Evolutionary conservation across 805 yeast species (phyloP).

Genomic region (Ogataea pini): DNA sequence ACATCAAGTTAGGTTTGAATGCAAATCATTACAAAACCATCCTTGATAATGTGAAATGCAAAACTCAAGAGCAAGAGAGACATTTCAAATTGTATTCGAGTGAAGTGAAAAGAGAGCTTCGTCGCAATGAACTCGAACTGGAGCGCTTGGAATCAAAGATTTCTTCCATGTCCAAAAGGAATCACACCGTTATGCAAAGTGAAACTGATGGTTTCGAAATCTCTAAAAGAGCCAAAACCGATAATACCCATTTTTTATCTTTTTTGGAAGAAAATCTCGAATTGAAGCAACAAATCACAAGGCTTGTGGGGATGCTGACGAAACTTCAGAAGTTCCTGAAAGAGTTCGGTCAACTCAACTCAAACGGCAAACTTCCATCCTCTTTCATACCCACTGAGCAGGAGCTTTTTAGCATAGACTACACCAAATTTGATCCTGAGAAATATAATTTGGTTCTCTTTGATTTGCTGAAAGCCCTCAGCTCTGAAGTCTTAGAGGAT

Average conservation of each 20-base stretch:
- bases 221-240: slow-evolving; percentile 10
- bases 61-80: slow-evolving; percentile 22
- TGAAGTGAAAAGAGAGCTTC: slow-evolving; percentile 25
- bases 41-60: slow-evolving; percentile 16
- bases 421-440: slow-evolving; percentile 12
- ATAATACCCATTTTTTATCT: slow-evolving; percentile 13
- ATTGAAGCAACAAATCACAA: slow-evolving; percentile 14
- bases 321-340: slow-evolving; percentile 17
- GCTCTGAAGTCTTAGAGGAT: slow-evolving; percentile 25
- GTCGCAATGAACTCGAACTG: slow-evolving; percentile 21
- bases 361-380: slow-evolving; percentile 11
- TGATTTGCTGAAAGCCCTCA: slow-evolving; percentile 21
- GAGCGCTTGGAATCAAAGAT: slow-evolving; percentile 18
- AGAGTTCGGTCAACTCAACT: slow-evolving; percentile 13
- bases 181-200: not conserved
- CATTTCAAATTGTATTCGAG: slow-evolving; percentile 19
- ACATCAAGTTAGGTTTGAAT: slow-evolving; percentile 18
- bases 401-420: slow-evolving; percentile 21
- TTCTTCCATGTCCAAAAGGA: slow-evolving; percentile 10
- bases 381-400: slow-evolving; percentile 21
- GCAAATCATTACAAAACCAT: slow-evolving; percentile 16
- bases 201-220: not conserved
- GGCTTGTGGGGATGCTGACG: slow-evolving; percentile 13
- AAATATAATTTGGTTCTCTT: slow-evolving; percentile 21
- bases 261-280: slow-evolving; percentile 18